phyloP scores from a whole-genome alignment of 345 rosid species.

The Salix dunnii region DNA sequence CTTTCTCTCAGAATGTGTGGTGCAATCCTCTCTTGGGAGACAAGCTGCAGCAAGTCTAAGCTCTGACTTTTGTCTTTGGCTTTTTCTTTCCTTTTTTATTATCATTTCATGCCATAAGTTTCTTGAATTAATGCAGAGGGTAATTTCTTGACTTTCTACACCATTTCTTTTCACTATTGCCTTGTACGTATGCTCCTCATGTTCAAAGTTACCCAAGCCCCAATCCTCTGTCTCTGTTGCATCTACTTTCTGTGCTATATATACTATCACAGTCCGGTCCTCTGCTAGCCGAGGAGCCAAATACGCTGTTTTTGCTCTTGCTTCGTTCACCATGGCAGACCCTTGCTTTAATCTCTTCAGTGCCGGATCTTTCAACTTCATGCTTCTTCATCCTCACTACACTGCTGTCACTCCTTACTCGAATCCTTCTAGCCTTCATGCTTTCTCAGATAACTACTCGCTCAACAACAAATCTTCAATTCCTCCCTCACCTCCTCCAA shows the following conservation, averaged over 20 bases:
- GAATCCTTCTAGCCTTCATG: background rate
- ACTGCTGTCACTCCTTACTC: constrained; percentile 9
- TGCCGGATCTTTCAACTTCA: constrained; percentile 33
- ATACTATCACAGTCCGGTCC: background rate
- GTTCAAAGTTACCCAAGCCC: background rate
- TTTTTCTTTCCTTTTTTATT: constrained; percentile 2
- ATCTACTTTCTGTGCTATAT: background rate
- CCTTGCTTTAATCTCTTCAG: constrained; percentile 37
- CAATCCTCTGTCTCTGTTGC: background rate
- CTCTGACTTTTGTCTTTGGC: constrained; percentile 24
- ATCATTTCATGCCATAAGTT: background rate
- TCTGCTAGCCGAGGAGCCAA: background rate
- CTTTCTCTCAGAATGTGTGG: constrained; percentile 9
- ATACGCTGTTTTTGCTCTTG: background rate
- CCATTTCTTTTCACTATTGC: background rate
- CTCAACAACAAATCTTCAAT: background rate
- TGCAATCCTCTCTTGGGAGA: constrained; percentile 21
- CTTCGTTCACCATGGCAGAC: constrained; percentile 33
- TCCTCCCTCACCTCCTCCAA: constrained; percentile 11
- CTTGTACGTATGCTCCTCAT: background rate
- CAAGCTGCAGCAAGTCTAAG: constrained; percentile 19
- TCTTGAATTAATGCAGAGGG: background rate
- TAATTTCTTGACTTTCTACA: constrained; percentile 13
- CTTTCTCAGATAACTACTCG: background rate
- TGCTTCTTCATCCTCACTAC: constrained; percentile 27